Percentiles rank a stretch among this genome's conserved stretches.
Evolutionary conservation across 352 stramenopile genomes (phyloP).

Genomic region (Pelagophyceae sp.): DNA sequence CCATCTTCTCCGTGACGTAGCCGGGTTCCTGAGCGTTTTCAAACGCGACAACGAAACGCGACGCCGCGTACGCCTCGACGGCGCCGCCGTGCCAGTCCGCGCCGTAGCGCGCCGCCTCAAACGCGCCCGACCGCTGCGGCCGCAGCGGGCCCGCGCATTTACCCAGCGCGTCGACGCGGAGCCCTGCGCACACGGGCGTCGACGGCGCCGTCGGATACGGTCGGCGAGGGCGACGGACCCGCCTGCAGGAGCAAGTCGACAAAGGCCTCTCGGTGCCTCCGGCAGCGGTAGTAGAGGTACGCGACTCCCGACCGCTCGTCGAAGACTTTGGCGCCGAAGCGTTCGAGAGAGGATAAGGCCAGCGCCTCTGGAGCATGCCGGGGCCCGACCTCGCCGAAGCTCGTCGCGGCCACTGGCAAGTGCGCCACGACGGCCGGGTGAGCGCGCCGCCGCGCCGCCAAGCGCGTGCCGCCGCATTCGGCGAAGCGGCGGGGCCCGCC

Average conservation of each 20-base stretch:
- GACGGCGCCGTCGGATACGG: too few relatives aligned
- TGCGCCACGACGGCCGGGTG: conserved; percentile 27
- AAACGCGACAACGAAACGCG: conserved; percentile 55
- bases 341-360: background rate
- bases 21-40: conserved; percentile 45
- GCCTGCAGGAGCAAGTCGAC: conserved; percentile 37
- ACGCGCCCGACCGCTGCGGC: background rate
- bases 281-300: conserved; percentile 49
- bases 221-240: too few relatives aligned
- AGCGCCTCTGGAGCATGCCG: background rate
- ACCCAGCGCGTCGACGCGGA: conserved; percentile 47
- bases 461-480: too few relatives aligned
- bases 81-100: conserved; percentile 40
- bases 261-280: conserved; percentile 36
- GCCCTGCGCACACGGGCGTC: too few relatives aligned
- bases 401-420: conserved; percentile 38
- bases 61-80: conserved; percentile 32
- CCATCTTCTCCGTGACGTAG: conserved; percentile 58
- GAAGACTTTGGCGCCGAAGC: background rate
- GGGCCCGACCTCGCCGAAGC: conserved; percentile 42
- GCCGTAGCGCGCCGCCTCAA: background rate
- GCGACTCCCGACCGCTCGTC: conserved; percentile 33
- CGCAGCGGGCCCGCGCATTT: conserved; percentile 34
- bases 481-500: too few relatives aligned
- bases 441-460: background rate